Evolutionary conservation across 139 green algal genomes (phyloP).

Genomic region (Chlorella ohadii): DNA sequence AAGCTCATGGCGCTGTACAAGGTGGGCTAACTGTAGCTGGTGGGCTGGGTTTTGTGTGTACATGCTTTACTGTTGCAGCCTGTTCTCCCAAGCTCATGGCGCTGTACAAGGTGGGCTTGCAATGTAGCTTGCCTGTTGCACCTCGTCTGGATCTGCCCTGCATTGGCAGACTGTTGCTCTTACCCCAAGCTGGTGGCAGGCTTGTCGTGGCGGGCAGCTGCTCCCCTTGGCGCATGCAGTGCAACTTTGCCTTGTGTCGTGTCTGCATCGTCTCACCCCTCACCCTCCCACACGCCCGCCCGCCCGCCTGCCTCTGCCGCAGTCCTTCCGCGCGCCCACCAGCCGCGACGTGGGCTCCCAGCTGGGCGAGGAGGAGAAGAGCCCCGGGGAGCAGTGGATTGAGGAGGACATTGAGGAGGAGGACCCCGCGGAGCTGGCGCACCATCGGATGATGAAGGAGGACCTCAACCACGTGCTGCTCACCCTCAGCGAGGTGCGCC

Average conservation of each 20-base stretch:
- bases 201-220: no score
- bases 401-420: constrained; percentile 33
- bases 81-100: constrained; percentile 64
- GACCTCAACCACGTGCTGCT: constrained; percentile 84
- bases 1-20: constrained; percentile 64
- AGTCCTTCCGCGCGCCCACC: constrained; percentile 33
- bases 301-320: no score
- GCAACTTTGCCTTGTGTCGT: no score
- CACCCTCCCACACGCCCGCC: no score
- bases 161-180: no score
- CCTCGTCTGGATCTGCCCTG: no score
- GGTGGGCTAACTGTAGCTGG: background rate
- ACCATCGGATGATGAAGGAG: constrained; percentile 52
- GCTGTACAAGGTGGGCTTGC: constrained; percentile 40
- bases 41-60: no score
- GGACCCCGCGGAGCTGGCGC: constrained; percentile 32
- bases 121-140: no score
- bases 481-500: constrained; percentile 57
- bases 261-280: no score
- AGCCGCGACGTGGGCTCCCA: constrained; percentile 23
- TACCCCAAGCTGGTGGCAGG: no score
- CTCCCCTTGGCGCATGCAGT: no score
- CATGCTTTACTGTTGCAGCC: no score
- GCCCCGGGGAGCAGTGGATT: constrained; percentile 35
- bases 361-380: constrained; percentile 29